Base-by-base conservation (phyloP, 2,329 filamentous ascomycete species). In the Penicillium sp. region DNA sequence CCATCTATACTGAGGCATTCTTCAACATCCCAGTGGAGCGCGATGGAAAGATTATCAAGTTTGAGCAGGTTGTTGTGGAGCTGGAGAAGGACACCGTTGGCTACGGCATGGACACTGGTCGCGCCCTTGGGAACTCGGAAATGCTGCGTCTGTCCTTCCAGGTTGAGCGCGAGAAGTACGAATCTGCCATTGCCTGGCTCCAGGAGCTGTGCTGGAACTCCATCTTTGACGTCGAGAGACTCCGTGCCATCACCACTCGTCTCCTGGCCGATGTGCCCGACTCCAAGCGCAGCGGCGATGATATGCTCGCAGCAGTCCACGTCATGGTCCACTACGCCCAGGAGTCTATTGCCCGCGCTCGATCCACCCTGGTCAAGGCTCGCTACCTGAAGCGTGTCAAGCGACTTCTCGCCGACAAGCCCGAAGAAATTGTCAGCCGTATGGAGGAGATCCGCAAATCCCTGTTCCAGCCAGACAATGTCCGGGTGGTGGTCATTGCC, bases 241-340 rank as follows among this genome's bases (percentile, higher is more conserved):
- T 89, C 22, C 81, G 82, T 53, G 81, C 85, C 1, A 84, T 85
- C 40, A 81, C 96, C 16, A 87, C 88, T 58, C 96, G 96, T 75
- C 86, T 96, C 47, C 82, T 97, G 18, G 92, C 93, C 2, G 94
- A 98, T 68, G 89, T 99, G 18, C 95, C 95, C 0, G 92, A 97
- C 71, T 83, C 88, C 54, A 99, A 98, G 81, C 90, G 95, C 43
- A 91, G 90, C 67, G 95, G 95, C 40, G 76, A 77, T 54, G 75
- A 81, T 58, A 89, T 89, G 86, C 77, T 83, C 31, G 79, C 78
- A 49, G 81, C 84, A 1, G 84, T 87, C 6, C 81, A 95, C 67
- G 85, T 88, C 61, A 92, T 94, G 77, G 85, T 96, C 22, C 91
- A 96, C 73, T 87, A 91, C 68, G 84, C 89, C n/a, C 84, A 85